These are phyloP conservation scores for Geotrichum reessii DNA, from an alignment of 1,139 yeast genomes.

Conservation along the genomic window DNA sequence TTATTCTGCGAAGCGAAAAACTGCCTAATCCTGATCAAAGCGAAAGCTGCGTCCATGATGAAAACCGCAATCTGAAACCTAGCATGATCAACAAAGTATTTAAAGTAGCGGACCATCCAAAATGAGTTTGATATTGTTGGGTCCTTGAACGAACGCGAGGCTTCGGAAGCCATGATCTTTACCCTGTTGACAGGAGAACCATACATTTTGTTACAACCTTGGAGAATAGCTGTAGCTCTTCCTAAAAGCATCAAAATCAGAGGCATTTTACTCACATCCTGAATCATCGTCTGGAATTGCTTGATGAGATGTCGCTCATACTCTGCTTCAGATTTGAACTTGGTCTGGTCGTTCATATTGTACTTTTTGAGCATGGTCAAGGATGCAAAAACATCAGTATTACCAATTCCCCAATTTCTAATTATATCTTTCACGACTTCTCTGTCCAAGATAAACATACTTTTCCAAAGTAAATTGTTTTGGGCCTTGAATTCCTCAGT, in stretches of 20 bases:
- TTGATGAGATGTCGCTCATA: conserved; percentile 38
- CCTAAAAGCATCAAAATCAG: conserved; percentile 59
- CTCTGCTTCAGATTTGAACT: conserved; percentile 26
- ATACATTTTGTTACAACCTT: conserved; percentile 57
- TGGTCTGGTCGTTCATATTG: background rate
- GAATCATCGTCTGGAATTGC: conserved; percentile 46
- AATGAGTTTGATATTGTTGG: background rate
- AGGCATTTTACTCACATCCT: conserved; percentile 63
- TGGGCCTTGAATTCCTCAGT: conserved; percentile 48
- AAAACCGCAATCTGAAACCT: conserved; percentile 12
- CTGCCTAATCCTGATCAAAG: conserved; percentile 16
- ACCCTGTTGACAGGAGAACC: conserved; percentile 73
- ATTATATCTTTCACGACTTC: conserved; percentile 48
- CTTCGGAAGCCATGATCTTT: conserved; percentile 54
- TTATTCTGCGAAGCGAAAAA: conserved; percentile 2
- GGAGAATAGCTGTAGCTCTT: conserved; percentile 69
- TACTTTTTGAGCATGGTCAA: conserved; percentile 52
- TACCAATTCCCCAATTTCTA: conserved; percentile 63
- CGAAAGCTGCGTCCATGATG: conserved; percentile 13
- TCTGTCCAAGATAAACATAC: conserved; percentile 50
- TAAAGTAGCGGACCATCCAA: conserved; percentile 7
- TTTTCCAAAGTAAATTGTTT: conserved; percentile 60
- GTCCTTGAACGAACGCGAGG: conserved; percentile 32
- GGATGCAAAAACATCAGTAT: conserved; percentile 58
- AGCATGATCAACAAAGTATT: conserved; percentile 9